Evolutionary conservation across 768 basidiomycete species (phyloP).

Genomic region (Tulasnella sp.): DNA sequence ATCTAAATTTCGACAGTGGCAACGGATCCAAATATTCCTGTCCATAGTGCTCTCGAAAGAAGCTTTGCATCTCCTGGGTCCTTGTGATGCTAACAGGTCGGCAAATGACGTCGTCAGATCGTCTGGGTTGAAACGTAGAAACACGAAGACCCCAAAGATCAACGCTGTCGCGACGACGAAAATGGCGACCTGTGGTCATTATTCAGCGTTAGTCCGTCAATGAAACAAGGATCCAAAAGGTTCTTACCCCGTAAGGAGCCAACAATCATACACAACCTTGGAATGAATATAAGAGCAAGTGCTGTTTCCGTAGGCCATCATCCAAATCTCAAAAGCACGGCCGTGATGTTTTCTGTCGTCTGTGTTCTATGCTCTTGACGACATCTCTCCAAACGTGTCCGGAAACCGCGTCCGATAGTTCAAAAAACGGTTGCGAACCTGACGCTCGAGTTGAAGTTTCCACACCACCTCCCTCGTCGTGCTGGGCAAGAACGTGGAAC

Average conservation of each 20-base stretch:
- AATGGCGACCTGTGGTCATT: background rate
- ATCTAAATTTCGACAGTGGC: too few species aligned
- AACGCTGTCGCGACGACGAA: background rate
- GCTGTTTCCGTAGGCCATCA: background rate
- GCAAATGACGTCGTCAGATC: background rate
- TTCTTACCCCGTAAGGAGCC: too few species aligned
- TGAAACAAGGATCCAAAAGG: background rate
- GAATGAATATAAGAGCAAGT: background rate
- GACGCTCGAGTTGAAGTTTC: background rate
- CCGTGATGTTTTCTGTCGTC: background rate
- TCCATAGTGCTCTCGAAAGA: too few species aligned
- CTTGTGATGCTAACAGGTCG: background rate
- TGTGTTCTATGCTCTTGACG: background rate
- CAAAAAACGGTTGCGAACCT: background rate
- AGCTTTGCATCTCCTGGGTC: background rate
- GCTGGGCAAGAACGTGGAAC: background rate
- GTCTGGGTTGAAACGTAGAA: background rate
- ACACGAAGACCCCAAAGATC: background rate
- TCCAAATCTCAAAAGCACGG: background rate
- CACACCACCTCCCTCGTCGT: background rate
- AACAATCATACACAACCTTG: background rate
- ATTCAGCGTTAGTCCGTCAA: background rate
- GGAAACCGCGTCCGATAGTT: background rate
- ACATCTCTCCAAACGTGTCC: background rate
- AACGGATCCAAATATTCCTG: too few species aligned